phyloP scores from a whole-genome alignment of 805 yeast species.

The Saccharomycopsis sp. region DNA sequence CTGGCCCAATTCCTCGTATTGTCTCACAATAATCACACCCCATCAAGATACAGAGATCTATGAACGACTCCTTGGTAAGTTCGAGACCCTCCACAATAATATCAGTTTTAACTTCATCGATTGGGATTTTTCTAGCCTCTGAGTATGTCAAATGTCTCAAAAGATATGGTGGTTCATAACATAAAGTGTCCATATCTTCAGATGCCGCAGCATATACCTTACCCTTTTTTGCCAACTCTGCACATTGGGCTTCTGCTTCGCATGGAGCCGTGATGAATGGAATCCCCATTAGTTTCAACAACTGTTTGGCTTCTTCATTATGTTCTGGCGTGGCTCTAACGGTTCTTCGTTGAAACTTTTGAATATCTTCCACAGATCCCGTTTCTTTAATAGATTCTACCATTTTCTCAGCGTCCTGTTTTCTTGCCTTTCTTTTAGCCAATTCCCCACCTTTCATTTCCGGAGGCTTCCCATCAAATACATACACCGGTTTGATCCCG shows the following conservation, averaged over 20 bases:
- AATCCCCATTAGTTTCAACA: constrained; percentile 86
- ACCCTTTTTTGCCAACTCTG: constrained; percentile 80
- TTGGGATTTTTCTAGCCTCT: constrained; percentile 88
- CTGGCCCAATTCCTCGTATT: constrained; percentile 93
- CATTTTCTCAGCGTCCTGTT: constrained; percentile 77
- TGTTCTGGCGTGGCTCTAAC: constrained; percentile 87
- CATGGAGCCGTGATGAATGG: constrained; percentile 93
- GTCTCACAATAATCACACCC: constrained; percentile 99
- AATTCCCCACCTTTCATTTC: constrained; percentile 88
- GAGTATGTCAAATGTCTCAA: constrained; percentile 89
- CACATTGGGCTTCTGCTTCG: constrained; percentile 99
- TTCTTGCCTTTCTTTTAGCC: constrained; percentile 70
- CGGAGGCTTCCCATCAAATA: constrained; percentile 98
- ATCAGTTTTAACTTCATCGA: constrained; percentile 69
- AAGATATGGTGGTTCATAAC: constrained; percentile 79
- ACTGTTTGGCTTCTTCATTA: constrained; percentile 84
- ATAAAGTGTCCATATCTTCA: constrained; percentile 97
- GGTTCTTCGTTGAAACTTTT: constrained; percentile 75
- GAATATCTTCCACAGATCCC: constrained; percentile 59
- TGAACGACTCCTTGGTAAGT: constrained; percentile 65
- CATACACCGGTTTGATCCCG: constrained; percentile 95
- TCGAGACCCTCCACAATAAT: constrained; percentile 71
- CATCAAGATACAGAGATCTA: constrained; percentile 84
- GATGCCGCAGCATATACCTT: constrained; percentile 96
- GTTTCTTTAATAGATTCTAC: constrained; percentile 72